Base-by-base conservation (phyloP, 306 rosid genomes). In the Fragaria iinumae region DNA sequence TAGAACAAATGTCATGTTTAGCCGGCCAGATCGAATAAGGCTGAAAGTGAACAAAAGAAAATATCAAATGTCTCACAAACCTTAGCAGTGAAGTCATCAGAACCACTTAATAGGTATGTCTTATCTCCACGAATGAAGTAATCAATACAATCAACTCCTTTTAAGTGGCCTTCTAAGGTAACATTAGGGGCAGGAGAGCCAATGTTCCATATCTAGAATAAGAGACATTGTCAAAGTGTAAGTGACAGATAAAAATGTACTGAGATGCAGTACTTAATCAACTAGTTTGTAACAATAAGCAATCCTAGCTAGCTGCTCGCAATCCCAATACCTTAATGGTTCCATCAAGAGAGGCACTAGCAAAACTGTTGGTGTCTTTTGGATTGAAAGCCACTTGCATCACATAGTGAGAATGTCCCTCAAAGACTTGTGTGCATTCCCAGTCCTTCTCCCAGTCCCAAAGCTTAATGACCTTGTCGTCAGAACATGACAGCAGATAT, bases 361-460 rank as follows among this genome's bases (percentile, higher is more conserved):
- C 84, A 78, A 89, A 86, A 68, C 57, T 77, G 36, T 76, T 17
- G 18, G 83, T 56, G 49, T 86, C 86, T 17, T 78, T 71, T 1
- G 86, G 90, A 65, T 91, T 79, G 6, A 89, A 72, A 10, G 86
- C 82, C 47, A 80, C 87, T 81, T 89, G 91, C 93, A 91, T 89
- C 83, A 86, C 92, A 85, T 91, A 86, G 74, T 89, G 92, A 4
- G 91, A 81, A 67, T 91, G 88, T 1, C 92, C 93, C 74, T 80
- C 86, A 44, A 88, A 88, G 74, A 44, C 77, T 69, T 81, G 59
- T 67, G 27, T 5, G 60, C 92, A 83, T 10, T 60, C 23, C 97
- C 97, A 91, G 55, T 71, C 82, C 74, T 88, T 73, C 11, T 65
- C 81, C 92, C 93, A 89, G 70, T 89, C 85, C 93, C 93, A 91